Base-by-base conservation (phyloP, 805 yeast species). In the Tetrapisispora iriomotensis region DNA sequence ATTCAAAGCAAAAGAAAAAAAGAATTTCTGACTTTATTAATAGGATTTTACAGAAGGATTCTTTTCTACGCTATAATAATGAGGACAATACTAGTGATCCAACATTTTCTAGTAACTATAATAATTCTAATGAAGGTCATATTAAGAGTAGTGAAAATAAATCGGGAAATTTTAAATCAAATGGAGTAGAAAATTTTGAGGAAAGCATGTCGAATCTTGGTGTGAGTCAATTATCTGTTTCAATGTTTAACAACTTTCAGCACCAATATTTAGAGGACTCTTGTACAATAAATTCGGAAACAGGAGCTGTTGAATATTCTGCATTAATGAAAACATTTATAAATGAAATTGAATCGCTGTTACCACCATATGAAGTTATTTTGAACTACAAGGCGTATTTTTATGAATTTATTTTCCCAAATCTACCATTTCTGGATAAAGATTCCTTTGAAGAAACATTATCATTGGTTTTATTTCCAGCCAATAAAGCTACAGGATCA, bases 371-470 rank as follows among this genome's bases (percentile, higher is more conserved):
- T 4, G 45, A 45, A 7, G 44, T 48, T 6, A 46, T 60, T 6
- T 38, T 48, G 14, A 42, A 39, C 14, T 57, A 55, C 38, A 59
- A 55, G 32, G 37, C 39, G 2, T 50, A 53, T 40, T 60, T 58
- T 36, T 55, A 50, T 31, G 49, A 49, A 25, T 44, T 45, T 31
- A 44, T 60, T 13, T 59, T 45, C 36, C 56, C 58, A 8, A 50
- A 45, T 30, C 39, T 54, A 23, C 59, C 63, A 1, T 55, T 53
- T 33, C 30, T 60, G 15, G 57, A 58, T 36, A 45, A 46, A 10
- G 45, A 46, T 22, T 38, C 45, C 21, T 60, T 60, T 40, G 65
- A 60, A 41, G 52, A 54, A 21, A 46, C 56, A n/a, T 28, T 60
- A 8, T 30, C 41, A 17, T 41, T 48, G 24, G 47, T 56, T 7